Evolutionary conservation across 148 eudicot genomes (phyloP).

Genomic region (Camellia lanceoleosa): DNA sequence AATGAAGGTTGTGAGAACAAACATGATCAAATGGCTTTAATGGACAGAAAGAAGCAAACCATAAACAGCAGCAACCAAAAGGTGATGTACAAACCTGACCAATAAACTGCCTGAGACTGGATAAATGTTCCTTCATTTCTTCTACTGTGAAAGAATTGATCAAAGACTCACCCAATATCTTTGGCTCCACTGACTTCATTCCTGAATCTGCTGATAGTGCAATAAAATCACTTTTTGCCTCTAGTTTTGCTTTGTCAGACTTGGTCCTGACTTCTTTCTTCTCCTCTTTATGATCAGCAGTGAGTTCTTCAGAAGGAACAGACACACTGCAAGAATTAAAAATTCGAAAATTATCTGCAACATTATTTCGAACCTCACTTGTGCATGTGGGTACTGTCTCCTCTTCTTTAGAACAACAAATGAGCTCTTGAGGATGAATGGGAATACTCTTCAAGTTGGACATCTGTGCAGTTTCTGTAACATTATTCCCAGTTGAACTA

Average conservation of each 20-base stretch:
- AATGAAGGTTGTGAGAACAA: neutral
- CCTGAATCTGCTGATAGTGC: constrained; percentile 20
- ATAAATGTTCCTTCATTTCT: constrained; percentile 58
- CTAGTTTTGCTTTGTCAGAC: constrained; percentile 20
- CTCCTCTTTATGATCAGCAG: constrained; percentile 29
- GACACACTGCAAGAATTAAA: constrained; percentile 24
- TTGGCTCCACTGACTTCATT: constrained; percentile 35
- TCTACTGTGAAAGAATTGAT: constrained; percentile 61
- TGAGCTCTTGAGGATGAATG: constrained; percentile 24
- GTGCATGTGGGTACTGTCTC: neutral
- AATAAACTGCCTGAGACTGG: constrained; percentile 44
- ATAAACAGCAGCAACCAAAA: constrained; percentile 2
- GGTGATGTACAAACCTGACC: constrained; percentile 49
- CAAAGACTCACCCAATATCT: constrained; percentile 51
- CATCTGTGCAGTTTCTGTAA: constrained; percentile 19
- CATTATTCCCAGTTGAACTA: constrained; percentile 22
- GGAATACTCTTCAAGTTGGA: constrained; percentile 14
- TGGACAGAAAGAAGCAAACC: neutral
- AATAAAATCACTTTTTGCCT: constrained; percentile 26
- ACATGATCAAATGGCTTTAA: neutral
- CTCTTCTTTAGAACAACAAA: constrained; percentile 15
- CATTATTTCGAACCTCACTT: constrained; percentile 18
- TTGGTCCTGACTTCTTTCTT: constrained; percentile 18
- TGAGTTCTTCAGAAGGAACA: constrained; percentile 22
- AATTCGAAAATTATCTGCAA: constrained; percentile 11